Percentiles rank a stretch among this genome's conserved stretches.
phyloP scores from a whole-genome alignment of 1,284 basidiomycete genomes.

The Cutaneotrichosporon sp. region DNA sequence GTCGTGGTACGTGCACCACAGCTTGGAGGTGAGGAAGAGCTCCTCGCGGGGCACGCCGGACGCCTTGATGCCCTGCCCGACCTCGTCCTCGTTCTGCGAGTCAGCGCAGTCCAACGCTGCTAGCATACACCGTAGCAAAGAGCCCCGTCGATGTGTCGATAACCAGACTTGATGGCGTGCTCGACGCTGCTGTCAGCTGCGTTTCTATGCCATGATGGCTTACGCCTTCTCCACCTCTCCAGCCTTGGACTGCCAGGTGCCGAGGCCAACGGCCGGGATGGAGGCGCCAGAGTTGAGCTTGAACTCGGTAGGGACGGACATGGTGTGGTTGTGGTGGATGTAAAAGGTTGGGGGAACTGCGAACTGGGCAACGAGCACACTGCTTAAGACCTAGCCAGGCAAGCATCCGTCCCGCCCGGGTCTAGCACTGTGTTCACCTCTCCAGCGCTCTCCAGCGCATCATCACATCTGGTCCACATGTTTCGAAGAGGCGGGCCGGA shows the following conservation, averaged over 20 bases:
- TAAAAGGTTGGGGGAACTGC: background rate
- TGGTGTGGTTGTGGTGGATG: background rate
- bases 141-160: conserved; percentile 74
- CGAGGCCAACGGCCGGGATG: conserved; percentile 69
- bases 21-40: conserved; percentile 64
- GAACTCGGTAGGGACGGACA: conserved; percentile 10
- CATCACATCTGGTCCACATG: too few relatives aligned
- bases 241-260: conserved; percentile 73
- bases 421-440: too few relatives aligned
- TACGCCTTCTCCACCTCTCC: conserved; percentile 61
- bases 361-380: too few relatives aligned
- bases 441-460: too few relatives aligned
- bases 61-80: conserved; percentile 72
- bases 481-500: too few relatives aligned
- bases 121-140: conserved; percentile 51
- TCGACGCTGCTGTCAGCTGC: conserved; percentile 51
- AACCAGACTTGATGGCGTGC: conserved; percentile 67
- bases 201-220: background rate
- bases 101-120: conserved; percentile 47
- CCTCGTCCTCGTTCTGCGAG: conserved; percentile 71
- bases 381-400: too few relatives aligned
- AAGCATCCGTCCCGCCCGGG: too few relatives aligned
- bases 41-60: conserved; percentile 73
- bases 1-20: conserved; percentile 52
- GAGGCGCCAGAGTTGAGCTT: conserved; percentile 57